Conservation (phyloP, 2,329 filamentous ascomycete species). For the Colletotrichum siamense region DNA sequence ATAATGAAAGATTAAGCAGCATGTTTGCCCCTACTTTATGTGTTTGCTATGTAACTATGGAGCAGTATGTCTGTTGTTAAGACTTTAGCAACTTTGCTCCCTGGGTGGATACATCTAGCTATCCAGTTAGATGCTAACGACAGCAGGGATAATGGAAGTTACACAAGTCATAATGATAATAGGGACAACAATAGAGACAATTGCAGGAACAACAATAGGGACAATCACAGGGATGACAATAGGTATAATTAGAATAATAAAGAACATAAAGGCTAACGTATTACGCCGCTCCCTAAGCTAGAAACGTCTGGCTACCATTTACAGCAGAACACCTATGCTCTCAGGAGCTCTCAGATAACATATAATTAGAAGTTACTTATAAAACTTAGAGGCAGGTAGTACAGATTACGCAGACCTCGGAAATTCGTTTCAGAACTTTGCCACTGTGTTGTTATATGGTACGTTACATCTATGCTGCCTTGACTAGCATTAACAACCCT, state of each 20-base stretch:
- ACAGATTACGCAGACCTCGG: background rate
- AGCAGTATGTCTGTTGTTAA: background rate
- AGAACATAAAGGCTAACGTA: background rate
- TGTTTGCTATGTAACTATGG: background rate
- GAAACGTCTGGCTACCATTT: fast-evolving
- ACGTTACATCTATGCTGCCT: background rate
- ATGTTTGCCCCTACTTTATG: background rate
- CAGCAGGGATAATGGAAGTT: background rate
- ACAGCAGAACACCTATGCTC: background rate
- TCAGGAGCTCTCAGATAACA: background rate
- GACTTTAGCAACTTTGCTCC: background rate
- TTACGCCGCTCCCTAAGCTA: background rate
- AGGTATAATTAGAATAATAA: background rate
- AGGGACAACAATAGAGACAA: too few species aligned
- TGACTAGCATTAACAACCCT: background rate
- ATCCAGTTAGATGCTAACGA: fast-evolving
- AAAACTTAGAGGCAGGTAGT: background rate
- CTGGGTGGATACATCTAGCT: background rate
- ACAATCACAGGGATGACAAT: background rate
- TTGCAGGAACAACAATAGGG: background rate
- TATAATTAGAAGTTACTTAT: background rate
- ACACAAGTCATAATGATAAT: background rate
- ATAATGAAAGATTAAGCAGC: background rate
- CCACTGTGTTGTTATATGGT: background rate
- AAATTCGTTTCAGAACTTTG: background rate